Percentiles rank a stretch among this genome's conserved stretches.
These are phyloP conservation scores for Bipolaris cookei DNA, from an alignment of 2,329 filamentous ascomycete genomes.

Conservation along the genomic window DNA sequence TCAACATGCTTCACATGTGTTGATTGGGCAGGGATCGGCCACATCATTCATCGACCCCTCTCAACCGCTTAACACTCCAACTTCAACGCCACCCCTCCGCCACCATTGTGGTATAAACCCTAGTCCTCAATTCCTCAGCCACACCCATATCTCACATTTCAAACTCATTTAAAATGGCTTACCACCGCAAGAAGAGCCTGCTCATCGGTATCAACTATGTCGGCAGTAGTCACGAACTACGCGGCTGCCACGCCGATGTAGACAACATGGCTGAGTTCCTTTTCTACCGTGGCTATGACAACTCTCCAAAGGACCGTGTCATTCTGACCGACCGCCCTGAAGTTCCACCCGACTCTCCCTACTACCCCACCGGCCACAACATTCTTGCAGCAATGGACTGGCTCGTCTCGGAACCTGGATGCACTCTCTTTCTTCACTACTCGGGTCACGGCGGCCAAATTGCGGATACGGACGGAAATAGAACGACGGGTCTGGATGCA, in stretches of 20 bases:
- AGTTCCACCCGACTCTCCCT: slow-evolving; percentile 39
- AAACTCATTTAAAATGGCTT: slow-evolving; percentile 19
- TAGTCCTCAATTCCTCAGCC: background rate
- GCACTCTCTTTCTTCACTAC: slow-evolving; percentile 63
- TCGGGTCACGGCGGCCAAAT: slow-evolving; percentile 66
- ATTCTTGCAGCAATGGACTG: slow-evolving; percentile 63
- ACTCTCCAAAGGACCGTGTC: slow-evolving; percentile 52
- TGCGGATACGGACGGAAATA: slow-evolving; percentile 52
- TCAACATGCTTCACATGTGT: slow-evolving; percentile 13
- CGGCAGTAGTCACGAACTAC: slow-evolving; percentile 52
- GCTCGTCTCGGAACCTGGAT: slow-evolving; percentile 61
- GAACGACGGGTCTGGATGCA: slow-evolving; percentile 51
- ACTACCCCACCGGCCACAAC: slow-evolving; percentile 52
- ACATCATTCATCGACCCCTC: slow-evolving; percentile 35
- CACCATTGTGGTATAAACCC: background rate
- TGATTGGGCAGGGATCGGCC: slow-evolving; percentile 22
- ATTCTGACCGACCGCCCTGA: slow-evolving; percentile 52
- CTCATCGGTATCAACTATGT: slow-evolving; percentile 62
- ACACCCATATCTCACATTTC: background rate
- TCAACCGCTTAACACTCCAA: slow-evolving; percentile 6
- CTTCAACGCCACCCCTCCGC: slow-evolving; percentile 2
- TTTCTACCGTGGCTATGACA: slow-evolving; percentile 52
- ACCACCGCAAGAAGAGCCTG: slow-evolving; percentile 54
- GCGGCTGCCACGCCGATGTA: slow-evolving; percentile 59
- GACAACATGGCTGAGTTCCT: slow-evolving; percentile 58